Evolutionary conservation across 352 stramenopile genomes (phyloP).

Genomic region (Phytopythium chamaehyphon): DNA sequence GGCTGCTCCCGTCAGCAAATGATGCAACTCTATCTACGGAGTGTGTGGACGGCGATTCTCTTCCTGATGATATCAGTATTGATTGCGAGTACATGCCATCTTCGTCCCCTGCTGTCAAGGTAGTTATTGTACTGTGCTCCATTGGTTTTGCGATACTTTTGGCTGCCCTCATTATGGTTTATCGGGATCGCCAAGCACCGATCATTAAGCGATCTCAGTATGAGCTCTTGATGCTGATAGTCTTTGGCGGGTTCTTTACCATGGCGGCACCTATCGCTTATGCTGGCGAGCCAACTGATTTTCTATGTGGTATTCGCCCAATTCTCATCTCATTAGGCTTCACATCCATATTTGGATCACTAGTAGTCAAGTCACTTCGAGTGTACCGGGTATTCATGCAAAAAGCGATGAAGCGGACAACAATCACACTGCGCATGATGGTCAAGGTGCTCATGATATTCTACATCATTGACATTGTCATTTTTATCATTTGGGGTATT

Average conservation of each 20-base stretch:
- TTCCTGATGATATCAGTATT: slow-evolving; percentile 19
- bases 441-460: slow-evolving; percentile 37
- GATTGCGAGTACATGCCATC: slow-evolving; percentile 37
- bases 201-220: slow-evolving; percentile 49
- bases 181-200: slow-evolving; percentile 21
- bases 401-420: slow-evolving; percentile 36
- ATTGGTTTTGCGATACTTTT: slow-evolving; percentile 15
- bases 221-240: slow-evolving; percentile 38
- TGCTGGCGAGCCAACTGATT: slow-evolving; percentile 19
- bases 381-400: slow-evolving; percentile 57
- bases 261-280: slow-evolving; percentile 23
- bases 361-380: slow-evolving; percentile 45
- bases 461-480: slow-evolving; percentile 26
- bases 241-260: slow-evolving; percentile 33
- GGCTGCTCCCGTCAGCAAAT: slow-evolving; percentile 21
- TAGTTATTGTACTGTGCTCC: slow-evolving; percentile 4
- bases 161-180: slow-evolving; percentile 19
- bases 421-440: slow-evolving; percentile 27
- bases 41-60: slow-evolving; percentile 15
- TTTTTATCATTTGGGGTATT: slow-evolving; percentile 31
- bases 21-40: slow-evolving; percentile 19
- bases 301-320: slow-evolving; percentile 28
- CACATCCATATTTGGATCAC: slow-evolving; percentile 37
- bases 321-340: slow-evolving; percentile 33
- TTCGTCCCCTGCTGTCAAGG: slow-evolving; percentile 15